A percentile compares a stretch with the other conserved stretches of the same genome.
phyloP scores from a whole-genome alignment of 1,139 yeast species.

The Taphrina communis region DNA sequence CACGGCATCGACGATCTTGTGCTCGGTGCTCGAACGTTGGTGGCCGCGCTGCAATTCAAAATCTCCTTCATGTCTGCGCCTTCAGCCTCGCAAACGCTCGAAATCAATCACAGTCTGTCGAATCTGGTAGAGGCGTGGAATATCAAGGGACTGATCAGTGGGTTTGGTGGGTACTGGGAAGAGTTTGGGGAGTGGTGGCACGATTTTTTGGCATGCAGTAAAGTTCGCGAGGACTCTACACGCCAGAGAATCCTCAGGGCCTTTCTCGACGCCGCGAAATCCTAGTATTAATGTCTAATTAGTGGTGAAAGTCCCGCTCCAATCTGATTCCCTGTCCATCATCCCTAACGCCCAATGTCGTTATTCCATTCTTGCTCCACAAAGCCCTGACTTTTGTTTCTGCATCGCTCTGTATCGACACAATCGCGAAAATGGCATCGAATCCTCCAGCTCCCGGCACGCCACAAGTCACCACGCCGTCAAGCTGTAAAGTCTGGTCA shows the following conservation, averaged over 20 bases:
- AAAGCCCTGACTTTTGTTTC: conserved; percentile 3
- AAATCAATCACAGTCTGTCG: conserved; percentile 8
- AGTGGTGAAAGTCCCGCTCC: conserved; percentile 14
- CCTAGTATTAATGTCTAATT: conserved; percentile 2
- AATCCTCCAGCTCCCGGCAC: conserved; percentile 99
- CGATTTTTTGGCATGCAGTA: conserved; percentile 17
- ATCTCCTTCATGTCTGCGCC: conserved; percentile 1
- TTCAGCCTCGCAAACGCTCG: background rate
- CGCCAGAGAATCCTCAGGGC: conserved; percentile 10
- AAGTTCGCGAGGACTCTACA: conserved; percentile 5
- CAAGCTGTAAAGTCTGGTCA: conserved; percentile 62
- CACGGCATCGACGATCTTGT: conserved; percentile 16
- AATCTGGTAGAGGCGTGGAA: conserved; percentile 17
- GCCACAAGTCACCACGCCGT: conserved; percentile 89
- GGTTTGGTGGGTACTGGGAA: conserved; percentile 26
- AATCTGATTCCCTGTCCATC: conserved; percentile 30
- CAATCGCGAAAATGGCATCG: conserved; percentile 83
- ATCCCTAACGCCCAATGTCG: conserved; percentile 25
- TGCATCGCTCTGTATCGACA: conserved; percentile 56
- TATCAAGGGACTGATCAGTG: conserved; percentile 9
- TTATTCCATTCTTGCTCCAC: conserved; percentile 30
- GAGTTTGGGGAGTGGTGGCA: conserved; percentile 18
- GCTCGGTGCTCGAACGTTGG: conserved; percentile 2
- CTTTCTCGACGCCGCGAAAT: conserved; percentile 6
- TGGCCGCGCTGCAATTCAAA: conserved; percentile 7